These are phyloP conservation scores for Entoloma clypeatum DNA, from an alignment of 1,284 basidiomycete genomes.

Conservation along the genomic window DNA sequence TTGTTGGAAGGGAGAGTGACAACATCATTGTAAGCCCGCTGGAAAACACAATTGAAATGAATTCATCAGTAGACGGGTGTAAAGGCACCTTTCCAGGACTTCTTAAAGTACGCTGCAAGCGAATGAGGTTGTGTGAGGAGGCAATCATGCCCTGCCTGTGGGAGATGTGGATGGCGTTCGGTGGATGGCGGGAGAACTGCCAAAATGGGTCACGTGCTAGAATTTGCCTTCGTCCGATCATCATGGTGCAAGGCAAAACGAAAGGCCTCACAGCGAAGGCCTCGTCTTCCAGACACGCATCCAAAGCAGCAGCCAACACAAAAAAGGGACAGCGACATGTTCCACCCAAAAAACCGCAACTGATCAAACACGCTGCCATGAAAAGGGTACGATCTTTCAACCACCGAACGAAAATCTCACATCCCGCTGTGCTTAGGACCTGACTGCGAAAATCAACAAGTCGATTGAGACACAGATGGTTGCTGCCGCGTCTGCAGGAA, in stretches of 20 bases:
- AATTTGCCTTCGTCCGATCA: constrained; percentile 11
- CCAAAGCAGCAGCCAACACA: constrained; percentile 57
- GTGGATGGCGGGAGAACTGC: constrained; percentile 33
- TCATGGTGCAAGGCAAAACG: constrained; percentile 58
- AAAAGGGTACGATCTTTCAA: constrained; percentile 48
- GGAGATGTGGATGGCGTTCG: constrained; percentile 30
- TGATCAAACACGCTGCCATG: constrained; percentile 66
- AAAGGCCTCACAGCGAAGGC: constrained; percentile 60
- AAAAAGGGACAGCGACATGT: constrained; percentile 73
- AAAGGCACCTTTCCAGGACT: constrained; percentile 41
- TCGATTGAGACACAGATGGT: constrained; percentile 90
- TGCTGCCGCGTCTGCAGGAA: constrained; percentile 78
- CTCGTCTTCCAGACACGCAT: constrained; percentile 50
- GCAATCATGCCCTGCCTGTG: constrained; percentile 43
- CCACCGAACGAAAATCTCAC: constrained; percentile 2
- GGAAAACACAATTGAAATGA: constrained; percentile 16
- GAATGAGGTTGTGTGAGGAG: constrained; percentile 41
- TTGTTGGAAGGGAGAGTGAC: constrained; percentile 57
- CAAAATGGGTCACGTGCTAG: constrained; percentile 29
- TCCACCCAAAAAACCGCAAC: constrained; percentile 67
- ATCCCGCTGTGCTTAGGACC: constrained; percentile 43
- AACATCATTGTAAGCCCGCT: constrained; percentile 74
- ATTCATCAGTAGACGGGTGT: not conserved
- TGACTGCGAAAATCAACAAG: constrained; percentile 85
- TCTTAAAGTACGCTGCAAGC: constrained; percentile 46